These are phyloP conservation scores for Melampsora americana DNA, from an alignment of 1,284 basidiomycete genomes.

Conservation along the genomic window DNA sequence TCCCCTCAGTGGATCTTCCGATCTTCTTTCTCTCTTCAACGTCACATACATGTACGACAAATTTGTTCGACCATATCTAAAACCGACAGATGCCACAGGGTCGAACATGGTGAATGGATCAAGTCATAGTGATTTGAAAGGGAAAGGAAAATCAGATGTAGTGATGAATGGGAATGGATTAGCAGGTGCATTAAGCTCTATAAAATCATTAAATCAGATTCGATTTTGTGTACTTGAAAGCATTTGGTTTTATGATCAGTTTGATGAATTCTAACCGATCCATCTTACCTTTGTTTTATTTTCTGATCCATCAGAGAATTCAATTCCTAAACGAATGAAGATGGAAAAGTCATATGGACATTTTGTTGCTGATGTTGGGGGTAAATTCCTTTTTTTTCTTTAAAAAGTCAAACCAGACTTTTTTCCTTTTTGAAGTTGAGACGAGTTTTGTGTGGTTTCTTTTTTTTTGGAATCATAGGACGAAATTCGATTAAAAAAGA, in stretches of 20 bases:
- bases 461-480: background rate
- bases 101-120: too few relatives aligned
- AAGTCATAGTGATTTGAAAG: constrained; percentile 22
- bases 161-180: background rate
- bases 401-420: too few relatives aligned
- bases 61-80: constrained; percentile 37
- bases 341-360: constrained; percentile 44
- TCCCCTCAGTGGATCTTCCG: constrained; percentile 23
- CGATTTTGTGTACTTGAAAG: background rate
- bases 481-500: constrained; percentile 42
- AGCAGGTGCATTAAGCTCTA: background rate
- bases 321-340: constrained; percentile 33
- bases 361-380: constrained; percentile 37
- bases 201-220: constrained; percentile 12
- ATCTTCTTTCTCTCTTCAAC: constrained; percentile 40
- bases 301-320: constrained; percentile 14
- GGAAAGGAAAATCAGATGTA: constrained; percentile 28
- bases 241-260: constrained; percentile 10
- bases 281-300: too few relatives aligned
- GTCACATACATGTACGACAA: constrained; percentile 28
- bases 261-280: background rate
- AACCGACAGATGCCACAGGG: constrained; percentile 12
- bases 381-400: background rate
- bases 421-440: too few relatives aligned
- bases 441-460: background rate